Evolutionary conservation across 805 yeast genomes (phyloP).

Genomic region (Saccharomyces jurei): DNA sequence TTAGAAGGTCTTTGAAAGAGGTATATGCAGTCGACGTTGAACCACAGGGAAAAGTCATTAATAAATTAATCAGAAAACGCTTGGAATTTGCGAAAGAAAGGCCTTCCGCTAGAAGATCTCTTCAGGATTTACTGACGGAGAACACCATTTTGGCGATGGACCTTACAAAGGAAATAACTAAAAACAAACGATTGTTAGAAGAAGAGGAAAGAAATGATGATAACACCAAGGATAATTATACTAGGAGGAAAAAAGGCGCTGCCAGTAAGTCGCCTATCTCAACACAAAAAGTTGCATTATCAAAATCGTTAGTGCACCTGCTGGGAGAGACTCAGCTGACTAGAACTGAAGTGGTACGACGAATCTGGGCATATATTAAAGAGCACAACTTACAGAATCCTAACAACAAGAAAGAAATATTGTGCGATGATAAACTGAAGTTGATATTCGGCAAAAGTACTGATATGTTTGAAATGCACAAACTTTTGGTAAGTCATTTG

Average conservation of each 20-base stretch:
- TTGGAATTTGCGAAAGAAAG: background rate
- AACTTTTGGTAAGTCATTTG: conserved; percentile 46
- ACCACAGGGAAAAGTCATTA: conserved; percentile 45
- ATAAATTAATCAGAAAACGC: conserved; percentile 42
- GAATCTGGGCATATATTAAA: conserved; percentile 64
- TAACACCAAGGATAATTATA: background rate
- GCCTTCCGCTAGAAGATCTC: background rate
- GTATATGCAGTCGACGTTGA: conserved; percentile 51
- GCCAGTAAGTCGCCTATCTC: conserved; percentile 1
- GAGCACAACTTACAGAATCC: conserved; percentile 58
- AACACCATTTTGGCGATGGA: background rate
- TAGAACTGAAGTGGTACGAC: conserved; percentile 60
- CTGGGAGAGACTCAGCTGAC: conserved; percentile 41
- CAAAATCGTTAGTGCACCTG: conserved; percentile 42
- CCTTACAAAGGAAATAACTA: background rate
- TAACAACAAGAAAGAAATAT: conserved; percentile 51
- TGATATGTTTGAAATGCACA: conserved; percentile 37
- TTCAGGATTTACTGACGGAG: background rate
- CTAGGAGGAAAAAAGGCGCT: background rate
- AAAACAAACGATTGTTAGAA: background rate
- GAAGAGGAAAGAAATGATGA: background rate
- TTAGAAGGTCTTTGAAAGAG: conserved; percentile 63
- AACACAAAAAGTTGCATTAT: conserved; percentile 37
- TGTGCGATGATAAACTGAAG: conserved; percentile 52
- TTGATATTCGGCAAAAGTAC: conserved; percentile 54